phyloP scores from a whole-genome alignment of 352 stramenopile genomes.

The Pythium rhizo-oryzae region DNA sequence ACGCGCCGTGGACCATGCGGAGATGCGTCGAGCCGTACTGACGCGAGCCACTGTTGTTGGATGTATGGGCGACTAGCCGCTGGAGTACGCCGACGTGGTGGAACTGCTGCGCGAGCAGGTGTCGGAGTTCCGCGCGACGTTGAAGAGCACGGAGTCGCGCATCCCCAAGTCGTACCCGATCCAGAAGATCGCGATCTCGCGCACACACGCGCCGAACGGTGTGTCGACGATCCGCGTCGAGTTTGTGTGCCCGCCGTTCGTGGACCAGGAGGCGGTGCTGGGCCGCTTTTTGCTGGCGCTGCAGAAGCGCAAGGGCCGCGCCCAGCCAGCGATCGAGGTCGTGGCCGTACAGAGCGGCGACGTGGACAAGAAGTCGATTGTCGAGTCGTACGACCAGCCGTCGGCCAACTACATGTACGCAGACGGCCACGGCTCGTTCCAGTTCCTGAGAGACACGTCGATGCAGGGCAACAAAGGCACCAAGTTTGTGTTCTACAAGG shows the following conservation, averaged over 20 bases:
- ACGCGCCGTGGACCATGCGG: too few species aligned
- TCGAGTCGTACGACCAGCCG: conserved; percentile 71
- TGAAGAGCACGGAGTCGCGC: conserved; percentile 74
- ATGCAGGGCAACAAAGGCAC: conserved; percentile 41
- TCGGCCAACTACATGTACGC: conserved; percentile 75
- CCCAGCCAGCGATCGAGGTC: conserved; percentile 48
- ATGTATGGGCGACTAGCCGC: conserved; percentile 44
- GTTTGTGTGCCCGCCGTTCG: conserved; percentile 78
- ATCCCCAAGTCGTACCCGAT: conserved; percentile 81
- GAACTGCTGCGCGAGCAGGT: conserved; percentile 73
- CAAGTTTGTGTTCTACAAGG: conserved; percentile 87
- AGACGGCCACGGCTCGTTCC: conserved; percentile 78
- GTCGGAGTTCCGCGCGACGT: conserved; percentile 71
- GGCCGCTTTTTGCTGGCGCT: conserved; percentile 67
- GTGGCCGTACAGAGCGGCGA: conserved; percentile 43
- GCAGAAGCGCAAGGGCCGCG: conserved; percentile 30
- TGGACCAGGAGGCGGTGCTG: conserved; percentile 74
- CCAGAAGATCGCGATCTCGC: conserved; percentile 84
- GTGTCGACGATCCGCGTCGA: conserved; percentile 84
- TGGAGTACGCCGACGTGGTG: conserved; percentile 67
- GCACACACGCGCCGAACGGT: conserved; percentile 73
- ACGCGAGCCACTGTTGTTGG: neutral
- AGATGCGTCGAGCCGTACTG: neutral
- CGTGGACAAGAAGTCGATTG: conserved; percentile 51
- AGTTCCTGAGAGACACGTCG: conserved; percentile 67